Percentiles rank a stretch among this genome's conserved stretches.
These are phyloP conservation scores for Podila verticillata DNA, from an alignment of 192 early-diverging fungal genomes.

Conservation along the genomic window DNA sequence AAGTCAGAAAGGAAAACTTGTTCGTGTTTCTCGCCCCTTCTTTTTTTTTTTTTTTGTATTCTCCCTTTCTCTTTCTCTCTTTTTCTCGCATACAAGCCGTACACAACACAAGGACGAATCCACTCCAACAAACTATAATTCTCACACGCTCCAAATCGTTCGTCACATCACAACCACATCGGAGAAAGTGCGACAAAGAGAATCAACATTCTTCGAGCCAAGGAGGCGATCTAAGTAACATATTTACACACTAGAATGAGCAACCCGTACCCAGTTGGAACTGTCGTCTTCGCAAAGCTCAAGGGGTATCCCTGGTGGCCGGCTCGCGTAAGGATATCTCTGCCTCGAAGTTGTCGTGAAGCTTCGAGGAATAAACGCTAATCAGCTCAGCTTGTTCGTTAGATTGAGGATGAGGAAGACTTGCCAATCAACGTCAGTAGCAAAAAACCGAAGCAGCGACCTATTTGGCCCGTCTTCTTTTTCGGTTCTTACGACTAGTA, in stretches of 20 bases:
- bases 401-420: conserved; percentile 38
- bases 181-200: no score
- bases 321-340: conserved; percentile 57
- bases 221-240: no score
- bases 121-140: no score
- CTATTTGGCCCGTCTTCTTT: conserved; percentile 52
- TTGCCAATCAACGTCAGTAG: conserved; percentile 39
- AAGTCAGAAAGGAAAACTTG: no score
- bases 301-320: conserved; percentile 74
- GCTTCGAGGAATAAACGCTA: no score
- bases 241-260: conserved; percentile 14
- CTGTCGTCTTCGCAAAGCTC: conserved; percentile 66
- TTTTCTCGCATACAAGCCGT: background rate
- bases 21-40: conserved; percentile 2
- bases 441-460: conserved; percentile 48
- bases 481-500: conserved; percentile 52
- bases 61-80: background rate
- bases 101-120: background rate
- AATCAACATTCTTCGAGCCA: no score
- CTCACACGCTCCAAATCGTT: no score
- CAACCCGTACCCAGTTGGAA: conserved; percentile 56
- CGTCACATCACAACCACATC: no score
- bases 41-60: background rate
- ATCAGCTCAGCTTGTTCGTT: background rate
- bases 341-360: no score